A percentile compares a stretch with the other conserved stretches of the same genome.
These are phyloP conservation scores for Aurantiochytrium sp. DNA, from an alignment of 108 stramenopile genomes.

Conservation along the genomic window DNA sequence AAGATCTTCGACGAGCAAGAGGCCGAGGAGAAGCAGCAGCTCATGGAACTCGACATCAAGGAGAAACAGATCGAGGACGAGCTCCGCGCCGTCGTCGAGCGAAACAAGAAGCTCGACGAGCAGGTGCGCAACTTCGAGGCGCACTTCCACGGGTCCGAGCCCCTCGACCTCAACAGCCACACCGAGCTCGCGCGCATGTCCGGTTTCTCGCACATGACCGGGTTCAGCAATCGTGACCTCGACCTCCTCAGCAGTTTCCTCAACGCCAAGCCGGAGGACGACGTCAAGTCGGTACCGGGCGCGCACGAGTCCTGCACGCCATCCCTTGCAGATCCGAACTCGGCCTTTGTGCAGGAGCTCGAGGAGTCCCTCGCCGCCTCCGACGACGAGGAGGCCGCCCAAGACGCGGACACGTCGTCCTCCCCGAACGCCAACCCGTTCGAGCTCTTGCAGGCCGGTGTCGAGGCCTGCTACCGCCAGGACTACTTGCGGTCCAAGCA, in stretches of 20 bases:
- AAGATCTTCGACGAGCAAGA: neutral
- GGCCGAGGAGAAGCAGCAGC: neutral
- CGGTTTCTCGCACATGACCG: neutral
- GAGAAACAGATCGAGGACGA: neutral
- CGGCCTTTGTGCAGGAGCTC: neutral
- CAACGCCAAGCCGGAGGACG: too few species aligned
- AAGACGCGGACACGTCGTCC: neutral
- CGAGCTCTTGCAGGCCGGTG: neutral
- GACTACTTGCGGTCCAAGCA: neutral
- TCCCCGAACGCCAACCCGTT: neutral
- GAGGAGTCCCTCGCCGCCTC: neutral
- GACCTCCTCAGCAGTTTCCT: neutral
- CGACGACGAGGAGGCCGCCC: neutral
- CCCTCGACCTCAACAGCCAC: neutral
- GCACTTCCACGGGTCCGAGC: neutral
- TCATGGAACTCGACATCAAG: neutral
- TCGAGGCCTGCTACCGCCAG: neutral
- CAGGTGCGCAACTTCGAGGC: neutral
- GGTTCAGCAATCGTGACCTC: neutral
- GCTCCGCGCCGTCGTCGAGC: neutral
- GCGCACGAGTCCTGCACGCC: too few species aligned
- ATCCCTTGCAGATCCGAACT: neutral
- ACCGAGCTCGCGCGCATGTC: neutral
- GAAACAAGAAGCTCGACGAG: neutral
- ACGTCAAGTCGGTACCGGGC: too few species aligned